phyloP scores from a whole-genome alignment of 1,284 basidiomycete genomes.

The Ustilago crameri region DNA sequence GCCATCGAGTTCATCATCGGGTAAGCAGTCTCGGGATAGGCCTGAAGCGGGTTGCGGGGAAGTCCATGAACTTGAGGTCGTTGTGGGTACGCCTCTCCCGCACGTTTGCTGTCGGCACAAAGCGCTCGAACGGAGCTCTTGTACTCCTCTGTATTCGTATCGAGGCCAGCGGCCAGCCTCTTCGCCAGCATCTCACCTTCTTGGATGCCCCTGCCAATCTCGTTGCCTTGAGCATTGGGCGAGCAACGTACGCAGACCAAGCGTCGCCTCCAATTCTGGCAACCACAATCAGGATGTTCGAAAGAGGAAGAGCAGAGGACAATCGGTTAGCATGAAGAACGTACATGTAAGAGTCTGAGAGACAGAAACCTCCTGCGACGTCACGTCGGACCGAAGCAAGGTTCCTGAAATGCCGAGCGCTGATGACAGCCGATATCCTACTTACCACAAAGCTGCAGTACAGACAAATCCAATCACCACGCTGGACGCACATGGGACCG shows the following conservation, averaged over 20 bases:
- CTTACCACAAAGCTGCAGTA: conserved; percentile 72
- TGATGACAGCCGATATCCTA: neutral
- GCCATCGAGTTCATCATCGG: neutral
- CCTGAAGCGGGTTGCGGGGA: conserved; percentile 19
- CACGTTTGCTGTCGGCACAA: conserved; percentile 27
- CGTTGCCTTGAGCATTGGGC: conserved; percentile 71
- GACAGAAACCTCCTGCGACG: neutral
- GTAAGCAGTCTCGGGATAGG: conserved; percentile 7
- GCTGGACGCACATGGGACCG: conserved; percentile 84
- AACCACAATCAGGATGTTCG: neutral
- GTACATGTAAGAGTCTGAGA: neutral
- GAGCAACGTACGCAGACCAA: conserved; percentile 89
- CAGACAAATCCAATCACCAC: conserved; percentile 88
- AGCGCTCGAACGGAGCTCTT: conserved; percentile 29
- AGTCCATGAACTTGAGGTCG: conserved; percentile 10
- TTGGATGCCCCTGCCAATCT: conserved; percentile 36
- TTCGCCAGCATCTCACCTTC: conserved; percentile 42
- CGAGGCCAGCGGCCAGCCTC: conserved; percentile 41
- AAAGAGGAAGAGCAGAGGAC: too few species aligned
- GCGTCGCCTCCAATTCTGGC: conserved; percentile 78
- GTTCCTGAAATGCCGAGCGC: neutral
- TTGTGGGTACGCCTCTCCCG: conserved; percentile 7
- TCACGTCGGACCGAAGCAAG: neutral
- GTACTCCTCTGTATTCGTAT: conserved; percentile 42
- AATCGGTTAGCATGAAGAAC: too few species aligned